Evolutionary conservation across 2,329 filamentous ascomycete species (phyloP), one percentile per base, ranked within the genome.

Genomic region (Bipolaris gigantea): DNA sequence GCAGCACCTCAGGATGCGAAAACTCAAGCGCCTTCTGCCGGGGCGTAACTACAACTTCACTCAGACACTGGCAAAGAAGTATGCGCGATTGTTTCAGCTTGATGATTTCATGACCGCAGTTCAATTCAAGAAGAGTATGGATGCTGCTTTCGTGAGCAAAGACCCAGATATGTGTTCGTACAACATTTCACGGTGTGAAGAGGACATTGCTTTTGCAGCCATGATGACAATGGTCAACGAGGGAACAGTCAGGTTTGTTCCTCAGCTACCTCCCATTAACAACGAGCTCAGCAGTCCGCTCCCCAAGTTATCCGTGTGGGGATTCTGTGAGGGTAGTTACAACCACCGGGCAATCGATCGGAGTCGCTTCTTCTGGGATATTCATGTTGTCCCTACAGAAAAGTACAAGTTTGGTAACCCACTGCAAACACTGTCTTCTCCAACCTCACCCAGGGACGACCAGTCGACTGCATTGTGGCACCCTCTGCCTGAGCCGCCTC

Each of bases 251-350:
- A 76, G 69, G 15, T 66, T 89, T 6, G 74, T 79, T 3, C 77
- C 83, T 0, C 67, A 80, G 1, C 77, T 86, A 36, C 80, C 88
- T 5, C 84, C 84, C 1, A 84, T 89, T 27, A 68, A 79, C 54
- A 70, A 70, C 38, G 71, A 75, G 5, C 70, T 77, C 46, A 67
- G 73, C 34, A 73, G 73, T 3, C 72, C 75, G 0, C 65, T 67
- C 11, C 77, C 77, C 15, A 72, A 73, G 32, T 60, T 80, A 21
- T 78, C 75, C 5, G 85, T 86, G 2, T 87, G 89, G 67, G 89
- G 89, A 1, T 88, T 91, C 64, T 82, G 84, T 48, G 86, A 87
- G 7, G 84, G 84, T 15, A 85, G 88, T 59, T 92, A 92, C 71
- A 85, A 89, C 64, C 87, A 85, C 19, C 81, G 87, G 50, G 84